Base-by-base conservation (phyloP, 345 rosid species). In the Salix viminalis region DNA sequence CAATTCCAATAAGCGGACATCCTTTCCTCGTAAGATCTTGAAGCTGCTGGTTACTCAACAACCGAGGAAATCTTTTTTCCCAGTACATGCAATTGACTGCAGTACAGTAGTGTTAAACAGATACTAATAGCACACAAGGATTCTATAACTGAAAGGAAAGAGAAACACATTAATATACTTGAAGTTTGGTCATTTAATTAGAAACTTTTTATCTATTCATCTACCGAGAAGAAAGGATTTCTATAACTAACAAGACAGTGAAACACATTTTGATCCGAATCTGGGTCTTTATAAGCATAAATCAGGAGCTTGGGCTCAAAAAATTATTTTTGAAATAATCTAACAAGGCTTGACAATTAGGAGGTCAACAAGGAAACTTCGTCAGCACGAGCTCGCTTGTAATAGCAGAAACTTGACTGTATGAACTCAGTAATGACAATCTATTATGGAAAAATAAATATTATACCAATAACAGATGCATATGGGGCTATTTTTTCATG, bases 31-130 rank as follows among this genome's bases (percentile, higher is more conserved):
- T 84, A 71, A 90, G 85, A 73, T 87, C 93, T 71, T 83, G 97
- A 79, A 92, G 71, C 87, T 92, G 97, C 82, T 78, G 76, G 42
- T 80, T 89, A 86, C 86, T 91, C 75, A 95, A 80, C 77, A 95
- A 83, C 60, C 88, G 85, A 2, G 97, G 97, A 87, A 90, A 95
- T 72, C 97, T 86, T 81, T 84, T 86, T 85, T 95, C 99, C 99
- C 99, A 95, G 69, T 95, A 95, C 92, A 93, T 91, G 87, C 99
- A 92, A 83, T 95, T 95, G 39, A 95, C 99, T 95, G 87, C 75
- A 82, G 61, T 8, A 61, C 15, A 69, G 61, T 21, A 79, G 66
- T 71, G 67, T 75, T 67, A 39, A 73, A 67, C 70, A 60, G 71
- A 26, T 15, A 6, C 24, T 6, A 11, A 69, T 37, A 24, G n/a